Evolutionary conservation across 352 stramenopile genomes (phyloP).

Genomic region (Phytopythium montanum): DNA sequence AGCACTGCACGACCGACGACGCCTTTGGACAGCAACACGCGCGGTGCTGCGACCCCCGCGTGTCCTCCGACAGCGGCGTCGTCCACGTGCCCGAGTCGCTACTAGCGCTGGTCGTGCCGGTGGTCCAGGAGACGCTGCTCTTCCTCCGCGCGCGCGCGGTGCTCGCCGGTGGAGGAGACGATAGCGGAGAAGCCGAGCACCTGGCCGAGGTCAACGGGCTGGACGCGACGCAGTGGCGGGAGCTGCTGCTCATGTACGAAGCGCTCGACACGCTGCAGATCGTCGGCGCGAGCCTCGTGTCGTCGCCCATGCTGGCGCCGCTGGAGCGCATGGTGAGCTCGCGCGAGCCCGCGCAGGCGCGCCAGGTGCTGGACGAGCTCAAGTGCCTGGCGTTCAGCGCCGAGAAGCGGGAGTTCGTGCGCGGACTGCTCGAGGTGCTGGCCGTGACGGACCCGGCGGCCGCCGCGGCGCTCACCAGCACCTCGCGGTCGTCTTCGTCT

Average conservation of each 20-base stretch:
- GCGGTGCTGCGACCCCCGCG: constrained; percentile 17
- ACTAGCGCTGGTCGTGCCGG: constrained; percentile 50
- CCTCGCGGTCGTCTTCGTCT: not conserved
- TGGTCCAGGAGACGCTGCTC: constrained; percentile 62
- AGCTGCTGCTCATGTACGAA: constrained; percentile 52
- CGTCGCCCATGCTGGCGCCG: constrained; percentile 43
- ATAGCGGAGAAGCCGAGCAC: not conserved
- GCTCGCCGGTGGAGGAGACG: constrained; percentile 11
- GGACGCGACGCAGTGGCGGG: constrained; percentile 38
- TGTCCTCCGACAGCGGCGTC: constrained; percentile 18
- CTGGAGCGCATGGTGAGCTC: constrained; percentile 43
- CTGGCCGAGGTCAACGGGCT: constrained; percentile 10
- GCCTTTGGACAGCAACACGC: constrained; percentile 4
- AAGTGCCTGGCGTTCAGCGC: constrained; percentile 49
- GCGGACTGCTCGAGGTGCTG: constrained; percentile 50
- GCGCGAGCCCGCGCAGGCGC: constrained; percentile 25
- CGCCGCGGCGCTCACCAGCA: not conserved
- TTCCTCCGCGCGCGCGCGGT: constrained; percentile 54
- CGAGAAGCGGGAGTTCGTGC: constrained; percentile 60
- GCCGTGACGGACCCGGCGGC: constrained; percentile 11
- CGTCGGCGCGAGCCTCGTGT: constrained; percentile 47
- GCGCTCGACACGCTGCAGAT: constrained; percentile 53
- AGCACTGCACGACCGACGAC: constrained; percentile 23
- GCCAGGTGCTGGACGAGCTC: constrained; percentile 52
- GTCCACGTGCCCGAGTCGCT: constrained; percentile 36